Conservation (phyloP, 148 eudicot species). For the Vaccinium corymbosum region DNA sequence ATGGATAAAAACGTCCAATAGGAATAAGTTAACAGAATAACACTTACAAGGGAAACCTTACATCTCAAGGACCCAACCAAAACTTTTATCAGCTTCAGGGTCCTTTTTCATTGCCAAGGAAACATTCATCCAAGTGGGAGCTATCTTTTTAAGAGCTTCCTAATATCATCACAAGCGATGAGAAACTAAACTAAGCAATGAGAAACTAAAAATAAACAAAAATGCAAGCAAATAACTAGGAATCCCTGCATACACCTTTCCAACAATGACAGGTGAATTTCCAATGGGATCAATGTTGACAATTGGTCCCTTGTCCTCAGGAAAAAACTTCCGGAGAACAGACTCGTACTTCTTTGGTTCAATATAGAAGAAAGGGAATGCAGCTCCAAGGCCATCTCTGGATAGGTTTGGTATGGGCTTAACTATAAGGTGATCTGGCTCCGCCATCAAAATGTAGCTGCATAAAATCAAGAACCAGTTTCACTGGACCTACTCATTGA, state of each 20-base stretch:
- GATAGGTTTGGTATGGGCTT: slow-evolving; percentile 96
- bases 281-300: slow-evolving; percentile 88
- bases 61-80: slow-evolving; percentile 90
- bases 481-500: slow-evolving; percentile 2
- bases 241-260: slow-evolving; percentile 47
- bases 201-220: not conserved
- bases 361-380: slow-evolving; percentile 97
- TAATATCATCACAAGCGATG: slow-evolving; percentile 14
- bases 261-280: slow-evolving; percentile 91
- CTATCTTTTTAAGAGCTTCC: slow-evolving; percentile 87
- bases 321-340: slow-evolving; percentile 72
- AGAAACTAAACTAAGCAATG: not conserved
- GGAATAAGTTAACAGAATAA: not conserved
- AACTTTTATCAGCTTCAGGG: slow-evolving; percentile 86
- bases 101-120: slow-evolving; percentile 94
- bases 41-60: slow-evolving; percentile 5
- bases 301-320: slow-evolving; percentile 77
- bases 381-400: slow-evolving; percentile 78
- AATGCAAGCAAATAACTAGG: not conserved
- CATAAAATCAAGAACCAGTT: slow-evolving; percentile 19
- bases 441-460: slow-evolving; percentile 97
- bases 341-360: slow-evolving; percentile 90
- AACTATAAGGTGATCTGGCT: slow-evolving; percentile 94
- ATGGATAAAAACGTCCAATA: not conserved
- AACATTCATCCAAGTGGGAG: slow-evolving; percentile 95